Base-by-base conservation (phyloP, 345 rosid species). In the Clarkia xantiana region DNA sequence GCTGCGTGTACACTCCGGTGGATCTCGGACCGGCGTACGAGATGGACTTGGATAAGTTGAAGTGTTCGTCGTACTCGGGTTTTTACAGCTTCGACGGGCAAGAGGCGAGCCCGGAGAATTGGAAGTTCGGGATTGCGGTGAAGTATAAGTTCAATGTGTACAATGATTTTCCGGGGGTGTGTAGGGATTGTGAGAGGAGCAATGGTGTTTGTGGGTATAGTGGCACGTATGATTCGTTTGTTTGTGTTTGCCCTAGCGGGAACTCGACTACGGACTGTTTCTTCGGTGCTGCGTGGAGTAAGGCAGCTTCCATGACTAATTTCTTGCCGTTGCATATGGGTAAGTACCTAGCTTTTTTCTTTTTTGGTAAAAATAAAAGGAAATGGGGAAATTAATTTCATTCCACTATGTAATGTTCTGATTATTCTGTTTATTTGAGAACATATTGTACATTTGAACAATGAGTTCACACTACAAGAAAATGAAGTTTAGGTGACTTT, bases 11-110 rank as follows among this genome's bases (percentile, higher is more conserved):
- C 59, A 70, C 90, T 1, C 97, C 95, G 0, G 70, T 85, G 6
- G 94, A 89, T 59, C 87, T 89, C 5, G 97, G 95, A 22, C 95
- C 95, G 1, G 59, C 97, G 5, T 85, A 85, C 18, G 81, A 82
- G 40, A 72, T 89, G 76, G 81, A 89, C 53, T 69, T 85, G 18
- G 41, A 71, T 67, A 85, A 82, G 67, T 61, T 89, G 58, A 42
- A 63, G 13, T 89, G 94, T 66, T 53, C 73, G 9, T 82, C 90
- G 0, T 89, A 85, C 63, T 73, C 97, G 1, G 97, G 74, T 6
- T 76, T 84, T 61, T 89, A 84, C 61, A 71, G 94, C 63, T 84
- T 89, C 49, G 72, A 61, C n/a, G 93, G 67, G 3, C 85, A 89
- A 67, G 89, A 81, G 54, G 58, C 79, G 1, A 70, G 82, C 53